Conservation (phyloP, 2,329 filamentous ascomycete genomes). For the Dactylellina parvicollis region DNA sequence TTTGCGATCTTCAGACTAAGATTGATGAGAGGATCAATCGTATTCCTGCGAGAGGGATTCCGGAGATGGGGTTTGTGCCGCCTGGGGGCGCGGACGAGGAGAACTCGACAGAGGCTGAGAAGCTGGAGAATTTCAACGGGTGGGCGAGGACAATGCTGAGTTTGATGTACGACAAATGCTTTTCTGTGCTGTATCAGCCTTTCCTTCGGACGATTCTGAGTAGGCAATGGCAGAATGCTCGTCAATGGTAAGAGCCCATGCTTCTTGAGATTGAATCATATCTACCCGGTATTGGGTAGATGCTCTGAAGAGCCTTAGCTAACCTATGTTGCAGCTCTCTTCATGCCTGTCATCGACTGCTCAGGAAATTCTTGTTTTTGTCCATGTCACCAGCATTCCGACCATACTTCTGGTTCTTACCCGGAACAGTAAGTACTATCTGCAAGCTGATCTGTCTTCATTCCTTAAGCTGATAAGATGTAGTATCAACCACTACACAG, state of each 20-base stretch:
- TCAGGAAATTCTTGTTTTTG: constrained; percentile 57
- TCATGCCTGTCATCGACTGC: constrained; percentile 56
- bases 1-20: constrained; percentile 56
- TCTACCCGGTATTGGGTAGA: too few relatives aligned
- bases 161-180: constrained; percentile 57
- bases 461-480: constrained; percentile 8
- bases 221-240: constrained; percentile 56
- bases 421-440: constrained; percentile 54
- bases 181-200: constrained; percentile 57
- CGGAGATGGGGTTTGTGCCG: constrained; percentile 57
- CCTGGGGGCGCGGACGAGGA: constrained; percentile 45
- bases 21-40: constrained; percentile 56
- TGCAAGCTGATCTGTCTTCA: not conserved
- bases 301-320: too few relatives aligned
- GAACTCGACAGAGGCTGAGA: constrained; percentile 48
- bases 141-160: constrained; percentile 58
- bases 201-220: constrained; percentile 57
- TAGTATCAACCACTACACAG: constrained; percentile 58
- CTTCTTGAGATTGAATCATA: too few relatives aligned
- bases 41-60: constrained; percentile 57
- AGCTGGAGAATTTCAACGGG: constrained; percentile 56
- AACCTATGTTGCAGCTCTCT: constrained; percentile 53
- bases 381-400: constrained; percentile 56
- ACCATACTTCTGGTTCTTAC: constrained; percentile 58
- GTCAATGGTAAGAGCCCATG: constrained; percentile 55